Evolutionary conservation across 352 stramenopile genomes (phyloP).

Genomic region (Phytophthora sp.): DNA sequence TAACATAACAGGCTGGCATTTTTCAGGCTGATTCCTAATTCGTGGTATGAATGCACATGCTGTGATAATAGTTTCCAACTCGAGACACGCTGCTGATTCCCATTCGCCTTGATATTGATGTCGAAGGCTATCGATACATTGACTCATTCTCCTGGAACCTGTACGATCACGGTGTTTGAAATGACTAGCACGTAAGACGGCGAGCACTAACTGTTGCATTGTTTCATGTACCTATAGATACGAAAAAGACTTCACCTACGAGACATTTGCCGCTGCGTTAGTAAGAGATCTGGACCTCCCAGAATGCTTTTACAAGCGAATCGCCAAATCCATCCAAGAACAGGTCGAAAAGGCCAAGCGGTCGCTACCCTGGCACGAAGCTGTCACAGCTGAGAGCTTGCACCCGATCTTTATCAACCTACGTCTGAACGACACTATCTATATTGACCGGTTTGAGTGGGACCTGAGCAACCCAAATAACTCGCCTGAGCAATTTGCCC

Average conservation of each 20-base stretch:
- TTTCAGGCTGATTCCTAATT: no score
- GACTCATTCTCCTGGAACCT: constrained; percentile 85
- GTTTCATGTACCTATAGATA: constrained; percentile 39
- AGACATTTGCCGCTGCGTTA: constrained; percentile 74
- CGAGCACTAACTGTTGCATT: not conserved
- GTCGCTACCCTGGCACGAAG: constrained; percentile 60
- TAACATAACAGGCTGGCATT: no score
- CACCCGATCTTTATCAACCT: constrained; percentile 86
- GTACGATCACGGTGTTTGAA: constrained; percentile 27
- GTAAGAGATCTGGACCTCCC: constrained; percentile 76
- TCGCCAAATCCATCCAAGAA: constrained; percentile 63
- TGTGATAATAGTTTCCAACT: constrained; percentile 49
- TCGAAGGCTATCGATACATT: constrained; percentile 85
- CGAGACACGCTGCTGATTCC: constrained; percentile 62
- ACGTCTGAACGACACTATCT: constrained; percentile 80
- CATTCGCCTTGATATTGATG: constrained; percentile 77
- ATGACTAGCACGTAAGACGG: not conserved
- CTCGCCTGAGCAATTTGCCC: constrained; percentile 73
- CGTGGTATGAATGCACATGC: no score
- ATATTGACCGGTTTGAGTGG: constrained; percentile 87
- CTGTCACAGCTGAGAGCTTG: constrained; percentile 61
- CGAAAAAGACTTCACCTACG: constrained; percentile 77
- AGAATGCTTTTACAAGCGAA: constrained; percentile 74
- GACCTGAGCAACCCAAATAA: constrained; percentile 72
- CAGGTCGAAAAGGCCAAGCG: constrained; percentile 74